A percentile compares a stretch with the other conserved stretches of the same genome.
These are phyloP conservation scores for Rhipidocladum racemiflorum DNA, from an alignment of 176 grass and related monocot species.

Conservation along the genomic window DNA sequence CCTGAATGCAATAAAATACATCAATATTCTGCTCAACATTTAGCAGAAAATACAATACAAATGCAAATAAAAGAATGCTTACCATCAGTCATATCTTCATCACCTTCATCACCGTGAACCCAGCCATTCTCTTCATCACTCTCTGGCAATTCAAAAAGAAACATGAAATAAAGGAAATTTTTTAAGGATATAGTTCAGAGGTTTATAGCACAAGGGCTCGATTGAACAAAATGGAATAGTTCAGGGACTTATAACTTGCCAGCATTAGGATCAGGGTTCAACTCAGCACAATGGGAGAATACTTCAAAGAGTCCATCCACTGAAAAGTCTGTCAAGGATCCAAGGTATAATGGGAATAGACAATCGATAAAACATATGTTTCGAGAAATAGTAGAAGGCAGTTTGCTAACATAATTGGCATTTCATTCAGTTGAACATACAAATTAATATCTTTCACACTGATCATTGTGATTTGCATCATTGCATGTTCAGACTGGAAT, in stretches of 20 bases:
- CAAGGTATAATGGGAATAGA: constrained; percentile 9
- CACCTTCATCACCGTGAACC: constrained; percentile 50
- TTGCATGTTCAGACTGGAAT: background rate
- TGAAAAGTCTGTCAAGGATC: constrained; percentile 43
- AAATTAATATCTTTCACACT: background rate
- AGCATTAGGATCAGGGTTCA: constrained; percentile 80
- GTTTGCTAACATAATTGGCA: background rate
- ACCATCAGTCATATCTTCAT: constrained; percentile 49
- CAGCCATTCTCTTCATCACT: constrained; percentile 67
- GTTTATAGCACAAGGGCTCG: background rate
- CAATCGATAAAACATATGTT: background rate
- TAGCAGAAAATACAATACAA: background rate
- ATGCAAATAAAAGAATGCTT: background rate
- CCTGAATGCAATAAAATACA: constrained; percentile 31
- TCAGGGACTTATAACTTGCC: constrained; percentile 23
- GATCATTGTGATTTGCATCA: background rate
- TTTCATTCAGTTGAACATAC: background rate
- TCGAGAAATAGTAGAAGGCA: background rate
- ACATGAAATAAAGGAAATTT: constrained; percentile 7
- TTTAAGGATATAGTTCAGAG: background rate
- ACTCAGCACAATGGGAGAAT: constrained; percentile 76
- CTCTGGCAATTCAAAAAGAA: constrained; percentile 35
- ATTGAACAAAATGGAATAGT: background rate
- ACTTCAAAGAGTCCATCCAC: constrained; percentile 72
- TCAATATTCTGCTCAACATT: background rate